Conservation (phyloP, 768 basidiomycete genomes). For the Favolaschia claudopus region DNA sequence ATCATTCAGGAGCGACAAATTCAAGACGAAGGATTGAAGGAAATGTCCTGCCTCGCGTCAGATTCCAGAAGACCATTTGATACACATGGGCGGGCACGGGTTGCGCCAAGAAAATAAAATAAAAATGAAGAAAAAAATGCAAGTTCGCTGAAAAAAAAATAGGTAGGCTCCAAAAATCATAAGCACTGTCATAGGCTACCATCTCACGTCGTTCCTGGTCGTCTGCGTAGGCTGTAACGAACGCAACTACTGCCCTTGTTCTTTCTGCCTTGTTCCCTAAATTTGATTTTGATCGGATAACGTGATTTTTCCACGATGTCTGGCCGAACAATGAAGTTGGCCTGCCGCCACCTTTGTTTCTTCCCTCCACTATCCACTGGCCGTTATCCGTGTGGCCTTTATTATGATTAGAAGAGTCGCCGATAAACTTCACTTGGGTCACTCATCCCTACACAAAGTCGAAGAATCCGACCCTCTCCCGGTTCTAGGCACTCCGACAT, state of each 20-base stretch:
- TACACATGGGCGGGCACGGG: no score
- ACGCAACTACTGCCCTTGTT: slow-evolving; percentile 10
- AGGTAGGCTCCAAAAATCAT: no score
- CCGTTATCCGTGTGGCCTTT: slow-evolving; percentile 13
- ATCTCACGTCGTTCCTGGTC: background rate
- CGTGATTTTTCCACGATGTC: slow-evolving; percentile 3
- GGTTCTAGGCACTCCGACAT: slow-evolving; percentile 31
- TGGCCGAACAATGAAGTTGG: background rate
- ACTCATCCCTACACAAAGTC: slow-evolving; percentile 16
- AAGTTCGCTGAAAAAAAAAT: no score
- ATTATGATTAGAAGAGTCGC: slow-evolving; percentile 65
- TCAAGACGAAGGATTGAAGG: no score
- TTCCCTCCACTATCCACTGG: background rate
- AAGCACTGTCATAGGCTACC: no score
- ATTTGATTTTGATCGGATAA: background rate
- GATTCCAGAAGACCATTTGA: no score
- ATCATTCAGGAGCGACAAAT: no score
- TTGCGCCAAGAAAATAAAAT: no score
- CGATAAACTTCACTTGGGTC: slow-evolving; percentile 52
- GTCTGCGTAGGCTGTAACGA: background rate
- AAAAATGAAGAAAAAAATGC: no score
- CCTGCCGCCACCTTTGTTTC: slow-evolving; percentile 13
- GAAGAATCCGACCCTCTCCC: slow-evolving; percentile 5
- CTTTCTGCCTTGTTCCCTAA: no score
- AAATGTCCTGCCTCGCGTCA: no score